Percentiles rank a stretch among this genome's conserved stretches.
These are phyloP conservation scores for Mycena galericulata DNA, from an alignment of 768 basidiomycete genomes.

Conservation along the genomic window DNA sequence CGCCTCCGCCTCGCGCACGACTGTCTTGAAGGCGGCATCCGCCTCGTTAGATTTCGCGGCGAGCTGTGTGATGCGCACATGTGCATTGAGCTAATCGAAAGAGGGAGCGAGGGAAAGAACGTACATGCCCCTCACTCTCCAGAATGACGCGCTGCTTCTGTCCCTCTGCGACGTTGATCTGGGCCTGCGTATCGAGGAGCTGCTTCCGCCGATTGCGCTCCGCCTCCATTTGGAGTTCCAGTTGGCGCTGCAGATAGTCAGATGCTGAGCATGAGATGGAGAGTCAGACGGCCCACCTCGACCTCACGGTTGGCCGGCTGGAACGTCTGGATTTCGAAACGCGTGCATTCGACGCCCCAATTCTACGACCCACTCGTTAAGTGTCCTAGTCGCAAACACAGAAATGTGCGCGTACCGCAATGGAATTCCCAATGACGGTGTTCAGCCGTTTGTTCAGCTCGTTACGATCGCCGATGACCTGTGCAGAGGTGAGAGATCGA, in stretches of 20 bases:
- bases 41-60: slow-evolving; percentile 66
- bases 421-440: slow-evolving; percentile 61
- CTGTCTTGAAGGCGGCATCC: slow-evolving; percentile 63
- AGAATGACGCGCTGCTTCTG: slow-evolving; percentile 67
- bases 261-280: neutral
- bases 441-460: slow-evolving; percentile 62
- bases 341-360: slow-evolving; percentile 70
- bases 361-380: slow-evolving; percentile 42
- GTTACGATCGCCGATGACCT: slow-evolving; percentile 69
- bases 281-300: slow-evolving; percentile 50
- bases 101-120: slow-evolving; percentile 25
- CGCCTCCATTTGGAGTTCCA: slow-evolving; percentile 71
- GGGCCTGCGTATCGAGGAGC: slow-evolving; percentile 67
- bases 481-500: neutral
- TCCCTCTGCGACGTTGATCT: slow-evolving; percentile 70
- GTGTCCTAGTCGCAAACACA: neutral
- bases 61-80: slow-evolving; percentile 42
- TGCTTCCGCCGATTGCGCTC: slow-evolving; percentile 68
- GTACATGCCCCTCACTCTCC: slow-evolving; percentile 65
- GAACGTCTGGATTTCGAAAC: slow-evolving; percentile 71
- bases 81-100: neutral
- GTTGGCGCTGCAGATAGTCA: slow-evolving; percentile 55
- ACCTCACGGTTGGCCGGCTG: slow-evolving; percentile 71
- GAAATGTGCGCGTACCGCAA: slow-evolving; percentile 46
- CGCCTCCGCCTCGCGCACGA: slow-evolving; percentile 65